Evolutionary conservation across 2,329 filamentous ascomycete genomes (phyloP).

Genomic region (Botrytis hyacinthi): DNA sequence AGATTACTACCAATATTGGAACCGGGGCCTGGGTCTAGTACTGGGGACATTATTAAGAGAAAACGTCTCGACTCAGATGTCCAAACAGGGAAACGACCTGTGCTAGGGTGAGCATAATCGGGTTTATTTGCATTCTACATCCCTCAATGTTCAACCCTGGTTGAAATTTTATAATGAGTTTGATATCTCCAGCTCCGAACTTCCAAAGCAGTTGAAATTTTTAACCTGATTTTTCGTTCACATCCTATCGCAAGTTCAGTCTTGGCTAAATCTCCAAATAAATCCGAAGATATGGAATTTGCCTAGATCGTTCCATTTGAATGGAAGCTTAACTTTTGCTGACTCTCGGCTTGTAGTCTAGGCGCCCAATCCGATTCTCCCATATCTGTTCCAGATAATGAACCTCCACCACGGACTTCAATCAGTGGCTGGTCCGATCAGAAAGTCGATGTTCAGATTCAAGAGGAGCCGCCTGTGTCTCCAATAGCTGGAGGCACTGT

Average conservation of each 20-base stretch:
- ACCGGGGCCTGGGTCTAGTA: constrained; percentile 15
- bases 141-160: neutral
- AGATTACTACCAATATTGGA: constrained; percentile 36
- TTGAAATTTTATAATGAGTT: neutral
- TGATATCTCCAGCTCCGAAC: neutral
- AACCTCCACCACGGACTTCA: neutral
- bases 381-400: neutral
- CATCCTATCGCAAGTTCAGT: neutral
- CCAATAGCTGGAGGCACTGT: neutral
- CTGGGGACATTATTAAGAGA: constrained; percentile 30
- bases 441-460: constrained; percentile 15
- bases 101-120: constrained; percentile 2
- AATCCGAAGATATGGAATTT: neutral
- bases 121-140: neutral
- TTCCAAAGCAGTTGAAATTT: neutral
- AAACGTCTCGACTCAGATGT: constrained; percentile 31
- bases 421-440: constrained; percentile 15
- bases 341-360: neutral
- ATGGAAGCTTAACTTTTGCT: neutral
- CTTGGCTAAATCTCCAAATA: neutral
- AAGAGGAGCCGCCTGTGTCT: neutral
- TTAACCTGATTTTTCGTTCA: neutral
- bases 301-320: neutral
- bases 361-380: constrained; percentile 9
- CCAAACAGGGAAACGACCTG: constrained; percentile 24